Percentiles rank a stretch among this genome's conserved stretches.
Conservation (phyloP, 208 protist species). For the Trypanosoma mega region DNA sequence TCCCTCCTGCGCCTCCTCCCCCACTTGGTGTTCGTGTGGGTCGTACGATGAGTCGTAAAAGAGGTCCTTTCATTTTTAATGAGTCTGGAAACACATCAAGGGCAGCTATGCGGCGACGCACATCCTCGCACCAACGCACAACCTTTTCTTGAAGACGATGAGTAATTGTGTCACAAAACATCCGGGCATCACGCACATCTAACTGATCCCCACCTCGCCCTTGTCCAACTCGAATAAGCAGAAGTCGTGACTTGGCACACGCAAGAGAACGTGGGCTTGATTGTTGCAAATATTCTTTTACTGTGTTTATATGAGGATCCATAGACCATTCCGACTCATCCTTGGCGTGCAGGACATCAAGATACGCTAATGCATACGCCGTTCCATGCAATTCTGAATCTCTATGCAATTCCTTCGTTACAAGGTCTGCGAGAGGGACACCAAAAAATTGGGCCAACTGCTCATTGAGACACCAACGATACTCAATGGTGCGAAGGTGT, state of each 20-base stretch:
- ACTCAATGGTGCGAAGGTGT: constrained; percentile 79
- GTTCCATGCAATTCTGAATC: constrained; percentile 78
- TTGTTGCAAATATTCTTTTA: constrained; percentile 49
- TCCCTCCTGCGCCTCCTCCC: too few relatives aligned
- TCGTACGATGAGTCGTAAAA: constrained; percentile 41
- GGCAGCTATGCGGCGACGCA: constrained; percentile 30
- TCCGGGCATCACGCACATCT: constrained; percentile 60
- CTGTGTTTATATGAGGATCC: constrained; percentile 54
- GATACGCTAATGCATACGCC: constrained; percentile 81
- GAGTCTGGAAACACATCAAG: constrained; percentile 16
- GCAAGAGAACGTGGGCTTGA: constrained; percentile 41
- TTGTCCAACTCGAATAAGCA: constrained; percentile 42
- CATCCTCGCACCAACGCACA: constrained; percentile 58
- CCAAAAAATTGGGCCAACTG: constrained; percentile 76
- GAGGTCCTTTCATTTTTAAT: constrained; percentile 40
- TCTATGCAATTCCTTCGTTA: constrained; percentile 40
- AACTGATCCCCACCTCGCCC: constrained; percentile 32
- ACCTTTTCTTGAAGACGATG: constrained; percentile 50
- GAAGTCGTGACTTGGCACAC: constrained; percentile 55
- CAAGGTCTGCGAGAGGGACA: constrained; percentile 42
- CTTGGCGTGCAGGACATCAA: constrained; percentile 73
- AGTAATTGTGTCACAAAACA: constrained; percentile 55
- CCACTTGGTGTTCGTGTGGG: too few relatives aligned
- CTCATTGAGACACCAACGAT: constrained; percentile 76
- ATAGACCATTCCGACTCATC: constrained; percentile 61